phyloP scores from a whole-genome alignment of 2,329 filamentous ascomycete genomes.

The Exserohilum rostratum region DNA sequence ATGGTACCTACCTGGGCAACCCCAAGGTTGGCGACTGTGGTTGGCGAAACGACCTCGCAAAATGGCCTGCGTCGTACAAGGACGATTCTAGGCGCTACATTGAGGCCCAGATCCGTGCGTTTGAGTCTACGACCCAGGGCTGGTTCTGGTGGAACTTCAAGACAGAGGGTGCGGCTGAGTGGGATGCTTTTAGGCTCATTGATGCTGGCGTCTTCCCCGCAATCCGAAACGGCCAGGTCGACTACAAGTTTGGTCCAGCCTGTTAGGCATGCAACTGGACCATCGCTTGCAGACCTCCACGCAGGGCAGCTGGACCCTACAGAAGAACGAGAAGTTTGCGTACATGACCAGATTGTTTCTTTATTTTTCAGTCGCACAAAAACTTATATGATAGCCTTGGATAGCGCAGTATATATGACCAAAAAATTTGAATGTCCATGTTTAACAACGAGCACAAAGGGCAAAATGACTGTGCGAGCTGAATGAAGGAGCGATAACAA shows the following conservation, averaged over 20 bases:
- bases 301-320: not conserved
- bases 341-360: not conserved
- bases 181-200: constrained; percentile 59
- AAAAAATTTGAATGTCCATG: not conserved
- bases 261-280: constrained; percentile 21
- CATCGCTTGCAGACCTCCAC: not conserved
- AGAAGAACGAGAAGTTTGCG: not conserved
- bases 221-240: constrained; percentile 24
- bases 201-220: constrained; percentile 59
- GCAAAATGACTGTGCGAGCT: not conserved
- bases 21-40: constrained; percentile 61
- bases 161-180: constrained; percentile 60
- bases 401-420: not conserved
- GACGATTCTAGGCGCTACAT: constrained; percentile 59
- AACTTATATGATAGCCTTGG: constrained; percentile 2
- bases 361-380: constrained; percentile 3
- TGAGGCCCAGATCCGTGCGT: constrained; percentile 61
- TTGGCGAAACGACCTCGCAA: constrained; percentile 56
- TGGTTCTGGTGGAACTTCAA: constrained; percentile 68
- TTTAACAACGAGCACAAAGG: not conserved
- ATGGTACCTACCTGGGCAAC: constrained; percentile 59
- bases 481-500: not conserved
- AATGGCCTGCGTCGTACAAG: constrained; percentile 55
- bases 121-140: constrained; percentile 58
- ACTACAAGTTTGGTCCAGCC: constrained; percentile 28